Evolutionary conservation across 2,329 filamentous ascomycete species (phyloP), one percentile per base, ranked within the genome.

Genomic region (Neofusicoccum laricinum): DNA sequence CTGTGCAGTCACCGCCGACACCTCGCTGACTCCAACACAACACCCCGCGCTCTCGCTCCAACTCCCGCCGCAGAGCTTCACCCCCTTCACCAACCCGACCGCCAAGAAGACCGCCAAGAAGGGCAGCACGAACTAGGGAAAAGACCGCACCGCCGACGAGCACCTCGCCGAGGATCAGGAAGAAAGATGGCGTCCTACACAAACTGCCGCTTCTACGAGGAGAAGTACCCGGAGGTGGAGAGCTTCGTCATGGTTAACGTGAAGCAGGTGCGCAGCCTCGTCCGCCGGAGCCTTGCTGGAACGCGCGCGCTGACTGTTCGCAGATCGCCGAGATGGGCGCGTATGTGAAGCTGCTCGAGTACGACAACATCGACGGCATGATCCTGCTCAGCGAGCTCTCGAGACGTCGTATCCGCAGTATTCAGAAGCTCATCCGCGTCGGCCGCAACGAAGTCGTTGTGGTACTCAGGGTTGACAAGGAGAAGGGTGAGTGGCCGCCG

Each of bases 241-340:
- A 96, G 92, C 85, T 98, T 97, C 82, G 96, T 99, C 78, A 99
- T 99, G 95, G 95, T 99, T 79, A 99, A 98, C 81, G 95, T 98
- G 74, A 96, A 97, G 87, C 93, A 97, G 89, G 91, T 93, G 45
- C 61, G 40, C 61, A 55, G 34, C 4, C 45, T 17, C 25, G 5
- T 25, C 30, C n/a, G 32, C 25, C 21, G 6, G 10, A 15, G 7
- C 48, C 75, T 51, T 62, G 14, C 21, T 17, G 36, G 32, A 6
- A n/a, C 15, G 30, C 58, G 25, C 15, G 41, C 17, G 43, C 55
- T 53, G 34, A 67, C 50, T 8, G 30, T 43, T 19, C 41, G 50
- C 17, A 95, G 91, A 99, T 99, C 77, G 95, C 95, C 79, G 96
- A 99, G 82, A 99, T 99, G 96, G 95, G 95, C 79, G 95, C 96